phyloP scores from a whole-genome alignment of 768 basidiomycete species.

The Lactarius akahatsu region DNA sequence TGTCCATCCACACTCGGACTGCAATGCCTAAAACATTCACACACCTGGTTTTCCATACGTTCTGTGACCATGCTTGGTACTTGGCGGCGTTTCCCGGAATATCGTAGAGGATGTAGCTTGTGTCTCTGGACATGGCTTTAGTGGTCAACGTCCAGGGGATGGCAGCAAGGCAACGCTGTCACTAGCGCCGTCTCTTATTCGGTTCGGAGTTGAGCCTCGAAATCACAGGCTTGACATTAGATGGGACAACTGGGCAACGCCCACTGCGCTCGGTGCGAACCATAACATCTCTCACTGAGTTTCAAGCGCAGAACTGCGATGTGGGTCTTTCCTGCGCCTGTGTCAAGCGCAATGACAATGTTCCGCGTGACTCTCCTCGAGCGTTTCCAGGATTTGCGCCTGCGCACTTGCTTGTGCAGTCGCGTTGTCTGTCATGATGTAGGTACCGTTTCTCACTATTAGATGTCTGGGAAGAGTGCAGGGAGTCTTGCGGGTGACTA shows the following conservation, averaged over 20 bases:
- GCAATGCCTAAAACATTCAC: constrained; percentile 3
- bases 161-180: background rate
- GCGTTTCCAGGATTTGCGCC: constrained; percentile 49
- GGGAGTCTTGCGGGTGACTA: background rate
- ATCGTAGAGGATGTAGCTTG: constrained; percentile 24
- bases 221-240: too few relatives aligned
- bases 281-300: constrained; percentile 30
- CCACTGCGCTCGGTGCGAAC: too few relatives aligned
- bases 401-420: background rate
- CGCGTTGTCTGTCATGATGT: constrained; percentile 6
- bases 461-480: background rate
- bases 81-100: constrained; percentile 18
- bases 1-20: background rate
- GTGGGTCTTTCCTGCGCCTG: constrained; percentile 79
- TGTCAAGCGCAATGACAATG: constrained; percentile 74
- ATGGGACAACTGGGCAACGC: too few relatives aligned
- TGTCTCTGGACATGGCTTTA: background rate
- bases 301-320: constrained; percentile 73
- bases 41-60: constrained; percentile 37
- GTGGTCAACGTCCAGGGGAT: background rate
- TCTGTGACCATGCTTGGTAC: constrained; percentile 36
- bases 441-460: background rate
- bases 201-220: background rate
- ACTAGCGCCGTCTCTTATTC: background rate
- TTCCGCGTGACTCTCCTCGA: constrained; percentile 64